Conservation (phyloP, 2,329 filamentous ascomycete species). For the Diplocarpon rosae region DNA sequence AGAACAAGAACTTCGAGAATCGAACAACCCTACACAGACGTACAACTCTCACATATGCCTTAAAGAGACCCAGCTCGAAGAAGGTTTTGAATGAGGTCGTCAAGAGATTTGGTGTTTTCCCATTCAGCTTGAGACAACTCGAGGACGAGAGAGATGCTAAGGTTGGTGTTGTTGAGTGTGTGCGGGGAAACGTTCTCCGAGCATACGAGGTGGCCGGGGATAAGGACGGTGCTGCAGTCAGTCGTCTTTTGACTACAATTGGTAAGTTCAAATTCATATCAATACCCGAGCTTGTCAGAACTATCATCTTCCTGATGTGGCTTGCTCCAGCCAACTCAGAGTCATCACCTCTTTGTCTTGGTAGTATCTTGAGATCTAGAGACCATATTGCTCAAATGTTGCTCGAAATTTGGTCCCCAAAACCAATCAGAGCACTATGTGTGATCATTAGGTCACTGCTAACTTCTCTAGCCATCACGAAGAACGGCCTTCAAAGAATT, state of each 20-base stretch:
- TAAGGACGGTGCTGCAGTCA: constrained; percentile 77
- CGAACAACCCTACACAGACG: constrained; percentile 87
- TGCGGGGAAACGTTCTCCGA: constrained; percentile 81
- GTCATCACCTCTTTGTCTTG: too few relatives aligned
- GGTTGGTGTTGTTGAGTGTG: constrained; percentile 94
- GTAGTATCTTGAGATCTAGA: too few relatives aligned
- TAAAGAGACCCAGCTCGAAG: constrained; percentile 90
- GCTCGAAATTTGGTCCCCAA: neutral
- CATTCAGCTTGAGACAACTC: constrained; percentile 93
- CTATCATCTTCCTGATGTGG: too few relatives aligned
- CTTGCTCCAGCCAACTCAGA: too few relatives aligned
- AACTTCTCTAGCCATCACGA: constrained; percentile 66
- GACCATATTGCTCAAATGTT: too few relatives aligned
- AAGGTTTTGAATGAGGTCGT: constrained; percentile 89
- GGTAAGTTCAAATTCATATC: constrained; percentile 48
- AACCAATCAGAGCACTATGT: neutral
- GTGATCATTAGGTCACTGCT: constrained; percentile 17
- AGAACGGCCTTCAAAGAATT: constrained; percentile 88
- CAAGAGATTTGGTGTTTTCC: constrained; percentile 96
- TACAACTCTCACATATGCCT: constrained; percentile 79
- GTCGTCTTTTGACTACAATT: constrained; percentile 79
- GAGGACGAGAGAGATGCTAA: constrained; percentile 93
- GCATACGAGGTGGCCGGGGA: constrained; percentile 95
- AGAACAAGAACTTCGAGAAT: constrained; percentile 85
- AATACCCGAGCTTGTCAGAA: neutral